Conservation (phyloP, 2,329 filamentous ascomycete species). For the Ceratocystiopsis sp. region DNA sequence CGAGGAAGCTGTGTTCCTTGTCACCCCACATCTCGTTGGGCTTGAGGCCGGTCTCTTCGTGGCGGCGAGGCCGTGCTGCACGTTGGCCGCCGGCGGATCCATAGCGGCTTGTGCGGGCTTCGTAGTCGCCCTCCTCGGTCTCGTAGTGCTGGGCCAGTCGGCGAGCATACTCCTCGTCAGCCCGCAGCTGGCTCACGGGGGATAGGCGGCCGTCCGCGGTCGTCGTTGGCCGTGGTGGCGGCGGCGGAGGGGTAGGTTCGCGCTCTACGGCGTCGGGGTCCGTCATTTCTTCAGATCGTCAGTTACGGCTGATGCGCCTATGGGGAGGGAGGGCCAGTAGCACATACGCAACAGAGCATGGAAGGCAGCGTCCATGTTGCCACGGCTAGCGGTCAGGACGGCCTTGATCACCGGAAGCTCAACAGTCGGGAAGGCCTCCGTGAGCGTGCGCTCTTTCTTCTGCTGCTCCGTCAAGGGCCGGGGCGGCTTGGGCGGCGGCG, state of each 20-base stretch:
- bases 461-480: conserved; percentile 66
- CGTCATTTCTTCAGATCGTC: conserved; percentile 46
- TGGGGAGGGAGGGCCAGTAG: no score
- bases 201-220: conserved; percentile 43
- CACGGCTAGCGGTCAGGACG: conserved; percentile 69
- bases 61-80: conserved; percentile 16
- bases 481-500: conserved; percentile 69
- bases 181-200: conserved; percentile 65
- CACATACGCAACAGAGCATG: conserved; percentile 70
- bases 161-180: conserved; percentile 77
- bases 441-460: conserved; percentile 73
- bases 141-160: conserved; percentile 87
- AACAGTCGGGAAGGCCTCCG: conserved; percentile 82
- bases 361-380: conserved; percentile 83
- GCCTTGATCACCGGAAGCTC: conserved; percentile 71
- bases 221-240: conserved; percentile 55
- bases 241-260: conserved; percentile 48
- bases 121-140: conserved; percentile 36
- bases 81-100: conserved; percentile 12
- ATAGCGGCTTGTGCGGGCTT: conserved; percentile 32
- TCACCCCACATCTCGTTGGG: conserved; percentile 45
- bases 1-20: conserved; percentile 77
- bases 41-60: conserved; percentile 33
- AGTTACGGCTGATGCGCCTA: neutral
- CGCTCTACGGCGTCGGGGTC: conserved; percentile 53